A percentile compares a stretch with the other conserved stretches of the same genome.
Conservation (phyloP, 1,139 yeast genomes). For the Wickerhamomyces sp. region DNA sequence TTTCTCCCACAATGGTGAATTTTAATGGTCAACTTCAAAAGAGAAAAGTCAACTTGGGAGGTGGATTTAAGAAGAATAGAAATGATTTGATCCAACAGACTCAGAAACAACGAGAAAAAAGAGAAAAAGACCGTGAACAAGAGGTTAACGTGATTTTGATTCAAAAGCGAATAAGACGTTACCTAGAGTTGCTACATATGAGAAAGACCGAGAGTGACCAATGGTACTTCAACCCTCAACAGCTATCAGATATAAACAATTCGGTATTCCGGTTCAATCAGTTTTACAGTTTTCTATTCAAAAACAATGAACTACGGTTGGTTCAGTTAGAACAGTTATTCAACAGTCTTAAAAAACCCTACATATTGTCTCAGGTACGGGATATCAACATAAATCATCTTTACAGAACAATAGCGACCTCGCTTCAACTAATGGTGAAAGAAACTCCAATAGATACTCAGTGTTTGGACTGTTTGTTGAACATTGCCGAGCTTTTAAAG, state of each 20-base stretch:
- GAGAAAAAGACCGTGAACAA: constrained; percentile 52
- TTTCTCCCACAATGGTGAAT: constrained; percentile 31
- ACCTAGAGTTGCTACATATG: constrained; percentile 27
- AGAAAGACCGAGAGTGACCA: constrained; percentile 15
- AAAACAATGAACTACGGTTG: constrained; percentile 2
- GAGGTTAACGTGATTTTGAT: constrained; percentile 45
- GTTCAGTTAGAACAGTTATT: constrained; percentile 5
- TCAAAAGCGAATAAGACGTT: constrained; percentile 42
- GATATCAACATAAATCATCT: neutral
- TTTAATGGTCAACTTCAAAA: constrained; percentile 62
- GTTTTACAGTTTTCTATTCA: constrained; percentile 18
- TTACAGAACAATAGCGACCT: neutral
- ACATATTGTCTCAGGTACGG: neutral
- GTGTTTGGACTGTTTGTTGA: neutral
- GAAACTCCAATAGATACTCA: neutral
- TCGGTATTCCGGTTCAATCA: constrained; percentile 24
- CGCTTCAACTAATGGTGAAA: neutral
- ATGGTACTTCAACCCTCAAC: constrained; percentile 5
- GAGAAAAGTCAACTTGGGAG: constrained; percentile 74
- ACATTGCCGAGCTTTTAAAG: neutral
- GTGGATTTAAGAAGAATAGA: constrained; percentile 39
- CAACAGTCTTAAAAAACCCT: neutral
- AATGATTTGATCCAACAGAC: constrained; percentile 53
- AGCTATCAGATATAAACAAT: constrained; percentile 14
- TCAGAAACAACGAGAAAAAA: constrained; percentile 55